Evolutionary conservation across 2,329 filamentous ascomycete genomes (phyloP).

Genomic region (Monilinia fructicola): DNA sequence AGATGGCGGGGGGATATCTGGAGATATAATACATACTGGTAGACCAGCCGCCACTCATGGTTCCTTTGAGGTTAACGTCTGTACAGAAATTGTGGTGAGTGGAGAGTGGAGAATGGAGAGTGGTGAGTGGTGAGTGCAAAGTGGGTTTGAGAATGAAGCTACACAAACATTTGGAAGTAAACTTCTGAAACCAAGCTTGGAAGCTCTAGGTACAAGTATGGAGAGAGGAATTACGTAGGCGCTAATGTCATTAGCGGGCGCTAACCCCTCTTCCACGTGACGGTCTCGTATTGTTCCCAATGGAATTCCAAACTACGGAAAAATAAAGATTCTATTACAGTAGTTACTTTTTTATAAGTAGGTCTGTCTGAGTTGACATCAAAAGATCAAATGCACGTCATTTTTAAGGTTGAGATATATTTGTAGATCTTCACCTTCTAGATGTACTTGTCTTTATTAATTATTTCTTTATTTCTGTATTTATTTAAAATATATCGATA

Average conservation of each 20-base stretch:
- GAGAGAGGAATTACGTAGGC: constrained; percentile 8
- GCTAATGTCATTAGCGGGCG: constrained; percentile 1
- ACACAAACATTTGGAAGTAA: constrained; percentile 11
- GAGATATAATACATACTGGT: constrained; percentile 60
- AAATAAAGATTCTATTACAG: too few relatives aligned
- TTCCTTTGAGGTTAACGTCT: constrained; percentile 28
- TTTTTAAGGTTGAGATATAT: constrained; percentile 3
- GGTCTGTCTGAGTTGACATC: not conserved
- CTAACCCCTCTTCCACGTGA: constrained; percentile 22
- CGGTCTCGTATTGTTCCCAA: not conserved
- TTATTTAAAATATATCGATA: too few relatives aligned
- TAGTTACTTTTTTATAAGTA: too few relatives aligned
- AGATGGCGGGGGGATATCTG: too few relatives aligned
- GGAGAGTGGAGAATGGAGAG: not conserved
- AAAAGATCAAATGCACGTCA: constrained; percentile 3
- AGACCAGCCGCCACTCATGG: constrained; percentile 86
- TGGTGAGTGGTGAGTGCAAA: not conserved
- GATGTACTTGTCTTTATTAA: too few relatives aligned
- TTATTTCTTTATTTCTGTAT: too few relatives aligned
- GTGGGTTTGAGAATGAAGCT: constrained; percentile 19
- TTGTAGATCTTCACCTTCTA: not conserved
- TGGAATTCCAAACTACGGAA: not conserved
- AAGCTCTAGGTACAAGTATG: constrained; percentile 22
- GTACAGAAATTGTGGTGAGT: not conserved
- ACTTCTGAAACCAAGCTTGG: constrained; percentile 4